Conservation (phyloP, 2,329 filamentous ascomycete genomes). For the Phyllosticta ampelicida region DNA sequence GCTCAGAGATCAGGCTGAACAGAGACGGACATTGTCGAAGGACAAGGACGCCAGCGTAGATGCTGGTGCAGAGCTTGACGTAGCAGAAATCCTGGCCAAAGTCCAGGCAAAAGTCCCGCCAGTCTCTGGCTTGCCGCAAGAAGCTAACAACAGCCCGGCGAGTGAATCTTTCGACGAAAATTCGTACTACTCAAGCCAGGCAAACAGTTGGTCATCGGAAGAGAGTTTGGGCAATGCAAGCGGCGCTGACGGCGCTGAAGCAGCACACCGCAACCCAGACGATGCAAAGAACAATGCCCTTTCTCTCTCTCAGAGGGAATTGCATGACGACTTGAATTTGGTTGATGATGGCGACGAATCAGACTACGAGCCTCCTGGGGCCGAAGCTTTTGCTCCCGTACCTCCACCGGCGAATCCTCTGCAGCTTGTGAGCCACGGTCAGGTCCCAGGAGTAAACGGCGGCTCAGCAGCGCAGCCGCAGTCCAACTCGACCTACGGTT, state of each 20-base stretch:
- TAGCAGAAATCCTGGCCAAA: conserved; percentile 36
- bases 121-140: conserved; percentile 45
- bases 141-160: conserved; percentile 50
- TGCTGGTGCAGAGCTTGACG: conserved; percentile 29
- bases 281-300: neutral
- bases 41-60: conserved; percentile 42
- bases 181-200: conserved; percentile 89
- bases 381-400: conserved; percentile 22
- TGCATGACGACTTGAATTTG: conserved; percentile 26
- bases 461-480: neutral
- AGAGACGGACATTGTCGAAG: conserved; percentile 40
- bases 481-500: conserved; percentile 8
- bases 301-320: conserved; percentile 3
- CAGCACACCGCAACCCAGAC: conserved; percentile 3
- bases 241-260: conserved; percentile 15
- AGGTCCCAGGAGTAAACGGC: neutral
- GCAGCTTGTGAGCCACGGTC: conserved; percentile 10
- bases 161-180: conserved; percentile 86
- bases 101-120: conserved; percentile 65
- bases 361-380: conserved; percentile 36
- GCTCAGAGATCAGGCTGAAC: conserved; percentile 67
- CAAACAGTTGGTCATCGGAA: conserved; percentile 59
- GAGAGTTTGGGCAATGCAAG: conserved; percentile 20
- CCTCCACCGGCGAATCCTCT: neutral
- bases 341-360: conserved; percentile 27